Evolutionary conservation across 768 basidiomycete species (phyloP).

Genomic region (Amanita molliuscula): DNA sequence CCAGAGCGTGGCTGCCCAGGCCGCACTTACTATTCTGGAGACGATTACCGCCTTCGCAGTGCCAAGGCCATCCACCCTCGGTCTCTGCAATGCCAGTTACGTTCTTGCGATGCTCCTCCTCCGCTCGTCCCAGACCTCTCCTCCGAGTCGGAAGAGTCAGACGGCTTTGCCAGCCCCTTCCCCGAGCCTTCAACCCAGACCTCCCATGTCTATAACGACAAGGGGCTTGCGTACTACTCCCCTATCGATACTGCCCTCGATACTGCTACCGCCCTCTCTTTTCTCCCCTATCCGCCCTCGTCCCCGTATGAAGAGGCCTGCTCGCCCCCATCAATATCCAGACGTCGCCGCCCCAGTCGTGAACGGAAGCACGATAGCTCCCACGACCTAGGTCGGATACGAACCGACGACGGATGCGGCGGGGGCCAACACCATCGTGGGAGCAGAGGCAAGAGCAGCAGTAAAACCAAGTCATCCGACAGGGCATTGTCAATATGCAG

Average conservation of each 20-base stretch:
- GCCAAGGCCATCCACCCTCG: slow-evolving; percentile 38
- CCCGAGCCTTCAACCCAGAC: slow-evolving; percentile 14
- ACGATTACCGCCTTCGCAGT: slow-evolving; percentile 14
- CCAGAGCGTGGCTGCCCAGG: slow-evolving; percentile 74
- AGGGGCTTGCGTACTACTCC: slow-evolving; percentile 15
- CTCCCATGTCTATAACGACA: slow-evolving; percentile 9
- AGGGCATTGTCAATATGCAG: slow-evolving; percentile 11
- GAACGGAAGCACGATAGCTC: slow-evolving; percentile 22
- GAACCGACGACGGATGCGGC: slow-evolving; percentile 12
- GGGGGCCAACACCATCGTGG: slow-evolving; percentile 6
- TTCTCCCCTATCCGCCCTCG: slow-evolving; percentile 27
- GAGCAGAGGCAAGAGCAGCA: slow-evolving; percentile 8
- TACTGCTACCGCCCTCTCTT: slow-evolving; percentile 19
- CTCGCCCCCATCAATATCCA: slow-evolving; percentile 10
- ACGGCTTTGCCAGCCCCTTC: slow-evolving; percentile 33
- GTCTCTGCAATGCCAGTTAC: slow-evolving; percentile 17
- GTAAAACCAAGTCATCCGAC: slow-evolving; percentile 9
- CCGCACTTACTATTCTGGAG: slow-evolving; percentile 50
- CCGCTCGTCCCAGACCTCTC: slow-evolving; percentile 54
- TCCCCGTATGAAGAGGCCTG: background rate
- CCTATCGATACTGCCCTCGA: slow-evolving; percentile 8
- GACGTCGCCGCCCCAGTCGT: slow-evolving; percentile 12
- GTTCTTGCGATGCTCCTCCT: slow-evolving; percentile 19
- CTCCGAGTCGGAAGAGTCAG: slow-evolving; percentile 57
- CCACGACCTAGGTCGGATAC: slow-evolving; percentile 30